Percentiles rank a stretch among this genome's conserved stretches.
Evolutionary conservation across 2,329 filamentous ascomycete species (phyloP).

Genomic region (Nothomitra cinnamomea): DNA sequence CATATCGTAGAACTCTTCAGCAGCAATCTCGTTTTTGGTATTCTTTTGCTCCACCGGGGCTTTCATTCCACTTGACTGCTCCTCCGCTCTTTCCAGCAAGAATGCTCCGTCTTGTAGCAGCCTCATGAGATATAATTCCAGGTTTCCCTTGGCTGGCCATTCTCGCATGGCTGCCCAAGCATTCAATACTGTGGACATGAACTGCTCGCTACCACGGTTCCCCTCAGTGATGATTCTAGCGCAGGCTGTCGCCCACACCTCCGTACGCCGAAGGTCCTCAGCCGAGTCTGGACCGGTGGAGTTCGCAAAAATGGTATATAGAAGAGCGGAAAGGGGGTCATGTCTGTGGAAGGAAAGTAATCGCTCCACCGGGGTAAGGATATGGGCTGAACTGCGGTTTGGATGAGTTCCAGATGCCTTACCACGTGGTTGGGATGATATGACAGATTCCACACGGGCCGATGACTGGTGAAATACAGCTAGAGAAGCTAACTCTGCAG

Average conservation of each 20-base stretch:
- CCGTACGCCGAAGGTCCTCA: slow-evolving; percentile 62
- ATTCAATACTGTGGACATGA: slow-evolving; percentile 71
- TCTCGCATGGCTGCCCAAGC: slow-evolving; percentile 74
- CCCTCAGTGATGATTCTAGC: slow-evolving; percentile 65
- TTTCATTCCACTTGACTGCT: slow-evolving; percentile 49
- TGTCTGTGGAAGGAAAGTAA: slow-evolving; percentile 78
- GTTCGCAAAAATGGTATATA: slow-evolving; percentile 81
- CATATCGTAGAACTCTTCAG: slow-evolving; percentile 75
- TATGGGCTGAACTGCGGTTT: slow-evolving; percentile 28
- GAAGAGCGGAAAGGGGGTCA: slow-evolving; percentile 66
- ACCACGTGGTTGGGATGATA: slow-evolving; percentile 44
- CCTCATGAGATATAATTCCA: slow-evolving; percentile 92
- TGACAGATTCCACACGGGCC: slow-evolving; percentile 69
- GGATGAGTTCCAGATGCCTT: slow-evolving; percentile 31
- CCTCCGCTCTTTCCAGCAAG: slow-evolving; percentile 68
- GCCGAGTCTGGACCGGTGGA: slow-evolving; percentile 65
- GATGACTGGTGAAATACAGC: slow-evolving; percentile 62
- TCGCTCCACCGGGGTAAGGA: slow-evolving; percentile 56
- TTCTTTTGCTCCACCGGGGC: slow-evolving; percentile 57
- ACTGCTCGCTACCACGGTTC: slow-evolving; percentile 59
- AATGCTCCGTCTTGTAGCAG: slow-evolving; percentile 87
- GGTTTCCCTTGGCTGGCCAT: slow-evolving; percentile 76
- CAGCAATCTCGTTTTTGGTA: slow-evolving; percentile 62
- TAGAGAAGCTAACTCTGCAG: slow-evolving; percentile 59
- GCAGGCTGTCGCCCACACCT: slow-evolving; percentile 78